These are phyloP conservation scores for Xylaria sp. DNA, from an alignment of 2,329 filamentous ascomycete species.

Conservation along the genomic window DNA sequence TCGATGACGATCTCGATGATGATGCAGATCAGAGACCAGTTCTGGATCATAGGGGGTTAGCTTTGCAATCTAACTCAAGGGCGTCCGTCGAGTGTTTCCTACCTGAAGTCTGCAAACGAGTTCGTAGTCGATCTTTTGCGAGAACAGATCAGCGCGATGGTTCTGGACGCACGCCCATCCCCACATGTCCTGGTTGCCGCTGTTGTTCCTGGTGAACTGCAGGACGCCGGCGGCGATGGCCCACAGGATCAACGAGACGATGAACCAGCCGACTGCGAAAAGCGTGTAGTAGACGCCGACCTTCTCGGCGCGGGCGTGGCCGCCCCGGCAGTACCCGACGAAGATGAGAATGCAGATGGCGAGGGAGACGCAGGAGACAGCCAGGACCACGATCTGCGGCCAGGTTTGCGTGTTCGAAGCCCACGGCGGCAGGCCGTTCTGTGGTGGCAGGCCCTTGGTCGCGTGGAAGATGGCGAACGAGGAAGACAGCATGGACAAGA, in stretches of 20 bases:
- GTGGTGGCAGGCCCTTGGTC: slow-evolving; percentile 71
- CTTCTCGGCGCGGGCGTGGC: slow-evolving; percentile 87
- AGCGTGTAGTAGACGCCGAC: slow-evolving; percentile 93
- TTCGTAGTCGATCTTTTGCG: slow-evolving; percentile 81
- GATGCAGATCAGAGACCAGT: slow-evolving; percentile 95
- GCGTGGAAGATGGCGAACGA: slow-evolving; percentile 92
- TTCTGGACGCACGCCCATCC: slow-evolving; percentile 97
- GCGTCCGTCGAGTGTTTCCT: slow-evolving; percentile 37
- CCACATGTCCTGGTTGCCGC: slow-evolving; percentile 88
- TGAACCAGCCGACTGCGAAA: slow-evolving; percentile 91
- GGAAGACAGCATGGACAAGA: slow-evolving; percentile 86
- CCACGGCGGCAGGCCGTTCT: slow-evolving; percentile 86
- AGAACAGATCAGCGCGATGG: slow-evolving; percentile 74
- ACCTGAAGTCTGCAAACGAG: slow-evolving; percentile 89
- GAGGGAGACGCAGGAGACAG: slow-evolving; percentile 79
- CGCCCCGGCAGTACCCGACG: slow-evolving; percentile 83
- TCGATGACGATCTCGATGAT: slow-evolving; percentile 96
- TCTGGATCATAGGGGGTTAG: slow-evolving; percentile 58
- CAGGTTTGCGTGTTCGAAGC: slow-evolving; percentile 76
- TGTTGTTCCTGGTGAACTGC: slow-evolving; percentile 74
- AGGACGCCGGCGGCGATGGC: slow-evolving; percentile 81
- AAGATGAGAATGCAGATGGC: slow-evolving; percentile 79
- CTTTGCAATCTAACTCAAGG: background rate
- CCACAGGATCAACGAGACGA: slow-evolving; percentile 93
- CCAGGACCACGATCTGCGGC: slow-evolving; percentile 85